Percentiles rank a stretch among this genome's conserved stretches.
phyloP scores from a whole-genome alignment of 345 rosid genomes.

The Citropsis articulata region DNA sequence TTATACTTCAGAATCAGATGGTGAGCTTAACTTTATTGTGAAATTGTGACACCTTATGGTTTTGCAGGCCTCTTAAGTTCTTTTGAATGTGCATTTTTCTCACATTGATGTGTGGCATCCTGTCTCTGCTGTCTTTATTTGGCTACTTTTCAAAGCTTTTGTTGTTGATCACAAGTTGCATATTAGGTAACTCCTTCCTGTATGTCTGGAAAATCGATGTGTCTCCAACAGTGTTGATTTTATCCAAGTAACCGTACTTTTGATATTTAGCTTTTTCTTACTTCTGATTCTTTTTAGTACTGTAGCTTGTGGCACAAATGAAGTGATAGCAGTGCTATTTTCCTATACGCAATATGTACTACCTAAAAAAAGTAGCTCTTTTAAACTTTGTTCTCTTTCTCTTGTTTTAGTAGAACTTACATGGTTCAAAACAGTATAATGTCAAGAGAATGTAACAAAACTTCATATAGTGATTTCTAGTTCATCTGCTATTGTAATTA shows the following conservation, averaged over 20 bases:
- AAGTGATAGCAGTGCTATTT: not conserved
- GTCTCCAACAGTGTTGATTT: not conserved
- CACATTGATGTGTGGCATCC: not conserved
- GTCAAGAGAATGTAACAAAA: not conserved
- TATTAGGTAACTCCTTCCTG: not conserved
- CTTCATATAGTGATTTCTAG: not conserved
- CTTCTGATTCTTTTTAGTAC: not conserved
- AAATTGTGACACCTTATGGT: not conserved
- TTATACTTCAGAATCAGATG: constrained; percentile 73
- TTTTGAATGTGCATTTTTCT: not conserved
- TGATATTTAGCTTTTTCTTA: not conserved
- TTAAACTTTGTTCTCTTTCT: not conserved
- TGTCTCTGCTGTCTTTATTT: constrained; percentile 4
- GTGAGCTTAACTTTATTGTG: constrained; percentile 31
- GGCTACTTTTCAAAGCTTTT: not conserved
- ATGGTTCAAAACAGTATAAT: not conserved
- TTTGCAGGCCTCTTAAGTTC: not conserved
- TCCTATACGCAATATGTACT: not conserved
- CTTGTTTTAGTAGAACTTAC: not conserved
- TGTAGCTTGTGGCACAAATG: not conserved
- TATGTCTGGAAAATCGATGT: not conserved
- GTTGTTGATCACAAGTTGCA: not conserved
- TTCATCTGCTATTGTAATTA: not conserved
- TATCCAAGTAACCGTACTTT: not conserved
- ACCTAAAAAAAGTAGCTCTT: not conserved